Percentiles rank a stretch among this genome's conserved stretches.
These are phyloP conservation scores for Wickerhamomyces chaumierensis DNA, from an alignment of 805 yeast genomes.

Conservation along the genomic window DNA sequence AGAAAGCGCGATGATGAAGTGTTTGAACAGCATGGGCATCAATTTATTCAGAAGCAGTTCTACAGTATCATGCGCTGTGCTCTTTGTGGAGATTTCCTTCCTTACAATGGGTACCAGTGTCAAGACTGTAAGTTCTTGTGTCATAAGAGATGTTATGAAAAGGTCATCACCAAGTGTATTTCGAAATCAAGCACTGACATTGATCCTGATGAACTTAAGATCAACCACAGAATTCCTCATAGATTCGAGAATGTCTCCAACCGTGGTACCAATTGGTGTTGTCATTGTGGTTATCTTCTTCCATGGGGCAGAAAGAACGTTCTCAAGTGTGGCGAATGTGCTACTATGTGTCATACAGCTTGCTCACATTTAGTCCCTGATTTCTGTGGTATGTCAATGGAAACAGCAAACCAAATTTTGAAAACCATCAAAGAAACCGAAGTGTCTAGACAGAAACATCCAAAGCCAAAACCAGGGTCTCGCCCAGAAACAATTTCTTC, in stretches of 20 bases:
- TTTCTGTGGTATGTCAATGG: conserved; percentile 98
- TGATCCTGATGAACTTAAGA: conserved; percentile 64
- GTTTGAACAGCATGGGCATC: conserved; percentile 93
- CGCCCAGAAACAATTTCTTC: conserved; percentile 9
- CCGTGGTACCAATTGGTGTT: conserved; percentile 98
- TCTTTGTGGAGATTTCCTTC: conserved; percentile 87
- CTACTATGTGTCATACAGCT: conserved; percentile 84
- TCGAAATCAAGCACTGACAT: conserved; percentile 62
- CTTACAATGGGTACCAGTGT: conserved; percentile 80
- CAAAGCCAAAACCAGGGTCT: conserved; percentile 9
- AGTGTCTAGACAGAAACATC: conserved; percentile 20
- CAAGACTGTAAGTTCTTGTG: conserved; percentile 75
- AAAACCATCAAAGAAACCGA: conserved; percentile 72
- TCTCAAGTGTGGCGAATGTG: conserved; percentile 88
- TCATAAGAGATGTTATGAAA: conserved; percentile 71
- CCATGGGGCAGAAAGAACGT: conserved; percentile 94
- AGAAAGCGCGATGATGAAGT: conserved; percentile 84
- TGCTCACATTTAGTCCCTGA: conserved; percentile 96
- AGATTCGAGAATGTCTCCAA: conserved; percentile 87
- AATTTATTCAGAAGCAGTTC: conserved; percentile 88
- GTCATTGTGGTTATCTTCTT: conserved; percentile 94
- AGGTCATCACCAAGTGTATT: conserved; percentile 75
- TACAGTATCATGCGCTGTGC: conserved; percentile 97
- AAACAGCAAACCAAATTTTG: conserved; percentile 83
- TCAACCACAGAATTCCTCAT: conserved; percentile 95